Conservation (phyloP, 371 early-diverging fungal species). For the Rhizopus sp. region DNA sequence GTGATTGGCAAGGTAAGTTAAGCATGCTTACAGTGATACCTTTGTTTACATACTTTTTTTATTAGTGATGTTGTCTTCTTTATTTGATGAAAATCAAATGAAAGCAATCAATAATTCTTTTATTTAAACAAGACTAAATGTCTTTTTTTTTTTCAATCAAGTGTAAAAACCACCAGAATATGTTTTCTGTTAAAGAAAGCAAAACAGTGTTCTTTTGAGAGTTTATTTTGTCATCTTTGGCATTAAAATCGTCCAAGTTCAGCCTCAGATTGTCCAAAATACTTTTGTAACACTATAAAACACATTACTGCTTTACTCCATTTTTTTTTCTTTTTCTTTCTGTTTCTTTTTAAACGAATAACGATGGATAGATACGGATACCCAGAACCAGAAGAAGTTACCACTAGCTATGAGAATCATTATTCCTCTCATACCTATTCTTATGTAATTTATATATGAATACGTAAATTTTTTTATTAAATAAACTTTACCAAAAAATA, state of each 20-base stretch:
- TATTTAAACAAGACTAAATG: too few relatives aligned
- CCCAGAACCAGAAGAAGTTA: constrained; percentile 8
- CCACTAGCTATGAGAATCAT: background rate
- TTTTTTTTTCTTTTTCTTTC: background rate
- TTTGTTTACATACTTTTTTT: background rate
- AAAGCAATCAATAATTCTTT: constrained; percentile 1
- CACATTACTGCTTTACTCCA: background rate
- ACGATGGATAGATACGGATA: constrained; percentile 20
- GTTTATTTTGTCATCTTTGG: too few relatives aligned
- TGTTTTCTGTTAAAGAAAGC: too few relatives aligned
- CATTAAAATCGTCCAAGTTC: too few relatives aligned
- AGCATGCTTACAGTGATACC: background rate
- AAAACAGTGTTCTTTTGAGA: too few relatives aligned
- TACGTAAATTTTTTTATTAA: background rate
- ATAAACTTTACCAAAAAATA: background rate
- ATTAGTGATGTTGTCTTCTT: constrained; percentile 13
- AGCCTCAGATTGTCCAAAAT: too few relatives aligned
- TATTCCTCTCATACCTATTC: constrained; percentile 7
- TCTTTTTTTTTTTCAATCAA: too few relatives aligned
- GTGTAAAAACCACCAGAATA: too few relatives aligned
- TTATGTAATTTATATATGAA: constrained; percentile 4
- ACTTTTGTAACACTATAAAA: background rate
- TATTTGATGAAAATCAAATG: constrained; percentile 20
- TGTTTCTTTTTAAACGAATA: background rate
- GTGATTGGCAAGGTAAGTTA: constrained; percentile 23